These are phyloP conservation scores for Kalaharituber pfeilii DNA, from an alignment of 2,329 filamentous ascomycete genomes.

Conservation along the genomic window DNA sequence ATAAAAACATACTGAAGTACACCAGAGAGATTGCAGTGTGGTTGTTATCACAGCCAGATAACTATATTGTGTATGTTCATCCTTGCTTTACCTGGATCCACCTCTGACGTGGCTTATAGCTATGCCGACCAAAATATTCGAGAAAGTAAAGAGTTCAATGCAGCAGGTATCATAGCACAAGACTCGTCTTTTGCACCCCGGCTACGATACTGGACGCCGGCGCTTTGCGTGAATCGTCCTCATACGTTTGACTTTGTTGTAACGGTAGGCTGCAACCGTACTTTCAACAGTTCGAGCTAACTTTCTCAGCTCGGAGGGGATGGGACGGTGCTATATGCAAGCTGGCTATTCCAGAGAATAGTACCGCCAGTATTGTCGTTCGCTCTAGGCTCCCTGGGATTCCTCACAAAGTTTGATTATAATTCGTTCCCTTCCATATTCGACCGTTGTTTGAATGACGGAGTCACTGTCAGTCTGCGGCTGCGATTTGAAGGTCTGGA, in stretches of 20 bases:
- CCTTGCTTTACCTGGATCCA: not conserved
- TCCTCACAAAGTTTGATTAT: conserved; percentile 93
- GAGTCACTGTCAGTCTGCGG: conserved; percentile 73
- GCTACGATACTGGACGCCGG: conserved; percentile 66
- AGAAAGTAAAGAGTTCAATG: conserved; percentile 56
- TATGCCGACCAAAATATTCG: conserved; percentile 62
- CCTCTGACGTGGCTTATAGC: conserved; percentile 19
- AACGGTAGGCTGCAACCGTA: conserved; percentile 35
- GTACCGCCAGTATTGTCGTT: conserved; percentile 90
- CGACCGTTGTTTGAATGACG: conserved; percentile 52
- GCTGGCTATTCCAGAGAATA: conserved; percentile 90
- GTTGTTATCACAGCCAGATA: conserved; percentile 55
- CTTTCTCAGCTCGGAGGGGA: conserved; percentile 54
- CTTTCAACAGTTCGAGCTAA: not conserved
- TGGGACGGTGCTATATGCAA: conserved; percentile 90
- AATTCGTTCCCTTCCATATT: conserved; percentile 53
- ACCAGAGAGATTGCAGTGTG: conserved; percentile 63
- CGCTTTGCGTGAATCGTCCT: conserved; percentile 58
- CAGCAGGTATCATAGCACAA: conserved; percentile 47
- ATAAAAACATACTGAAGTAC: conserved; percentile 58
- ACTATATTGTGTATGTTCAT: conserved; percentile 51
- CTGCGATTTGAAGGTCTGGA: conserved; percentile 84
- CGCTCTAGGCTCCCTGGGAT: conserved; percentile 76
- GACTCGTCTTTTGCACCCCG: conserved; percentile 38
- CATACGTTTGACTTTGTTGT: conserved; percentile 89